Evolutionary conservation across 2,329 filamentous ascomycete genomes (phyloP), one percentile per base, ranked within the genome.

Genomic region (Lasiodiplodia sp.): DNA sequence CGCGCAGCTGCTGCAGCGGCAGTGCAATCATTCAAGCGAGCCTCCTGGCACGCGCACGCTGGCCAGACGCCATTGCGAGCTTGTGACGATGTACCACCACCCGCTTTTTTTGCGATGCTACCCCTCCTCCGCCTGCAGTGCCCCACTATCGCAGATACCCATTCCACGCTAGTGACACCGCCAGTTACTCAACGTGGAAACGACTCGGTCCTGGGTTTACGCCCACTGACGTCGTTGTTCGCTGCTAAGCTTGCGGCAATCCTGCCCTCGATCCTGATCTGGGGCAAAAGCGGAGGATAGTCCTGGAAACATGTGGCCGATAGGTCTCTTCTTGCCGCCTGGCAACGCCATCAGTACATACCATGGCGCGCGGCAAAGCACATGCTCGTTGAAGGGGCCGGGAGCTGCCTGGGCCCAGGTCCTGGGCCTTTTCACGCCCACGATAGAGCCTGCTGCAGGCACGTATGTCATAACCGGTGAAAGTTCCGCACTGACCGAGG

Each of bases 71-170:
- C 28, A 64, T 64, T 31, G 60, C 47, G 40, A 38, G 31, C 60
- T 49, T 64, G 44, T 34, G 60, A 52, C 51, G 60, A 64, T 64
- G 60, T 64, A 64, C 47, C 40, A 63, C 40, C 58, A n/a, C 58
- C 58, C 58, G 58, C 58, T 63, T 63, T 60, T 63, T 25, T 7
- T 16, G 10, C 34, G 18, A 16, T 47, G 31, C 58, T 64, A 64
- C 60, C 60, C 60, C 60, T 64, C 60, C 60, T 64, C 60, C 60
- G 60, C 44, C 28, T 49, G 60, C 60, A 40, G 44, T 64, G 60
- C 60, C 60, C 60, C 60, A 64, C 60, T 64, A 64, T 64, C 44
- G 51, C 47, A 52, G 37, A 47, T 64, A 16, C n/a, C n/a, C 23
- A 31, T 49, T 52, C 31, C 8, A 52, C 60, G 47, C 47, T 64